Percentiles rank a stretch among this genome's conserved stretches.
Evolutionary conservation across 202 grass and related monocot species (phyloP).

Genomic region (Schoenoplectus tabernaemontani): DNA sequence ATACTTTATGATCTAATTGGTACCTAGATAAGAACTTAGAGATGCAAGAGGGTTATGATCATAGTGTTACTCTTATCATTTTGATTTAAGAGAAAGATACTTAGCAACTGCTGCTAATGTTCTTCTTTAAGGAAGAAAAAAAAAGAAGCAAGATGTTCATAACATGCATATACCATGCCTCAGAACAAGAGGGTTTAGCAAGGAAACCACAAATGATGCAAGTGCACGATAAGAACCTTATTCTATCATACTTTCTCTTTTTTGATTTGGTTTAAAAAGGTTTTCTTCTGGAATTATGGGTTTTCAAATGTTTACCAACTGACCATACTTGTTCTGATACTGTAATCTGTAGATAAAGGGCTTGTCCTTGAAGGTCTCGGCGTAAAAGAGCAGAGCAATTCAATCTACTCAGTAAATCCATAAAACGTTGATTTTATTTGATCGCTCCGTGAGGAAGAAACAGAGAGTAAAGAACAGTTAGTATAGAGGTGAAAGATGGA

Average conservation of each 20-base stretch:
- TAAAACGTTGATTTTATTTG: not conserved
- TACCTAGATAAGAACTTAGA: too few species aligned
- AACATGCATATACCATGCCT: conserved; percentile 20
- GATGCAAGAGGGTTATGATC: too few species aligned
- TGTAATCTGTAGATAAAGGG: conserved; percentile 12
- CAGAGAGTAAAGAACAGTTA: not conserved
- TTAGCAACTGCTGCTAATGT: too few species aligned
- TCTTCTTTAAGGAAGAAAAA: not conserved
- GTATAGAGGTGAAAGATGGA: not conserved
- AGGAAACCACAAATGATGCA: conserved; percentile 18
- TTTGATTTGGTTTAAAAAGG: not conserved
- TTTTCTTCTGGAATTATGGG: not conserved
- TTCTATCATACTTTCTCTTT: not conserved
- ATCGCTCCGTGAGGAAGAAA: conserved; percentile 5
- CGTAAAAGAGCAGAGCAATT: not conserved
- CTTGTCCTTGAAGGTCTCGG: conserved; percentile 1
- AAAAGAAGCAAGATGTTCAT: conserved; percentile 3
- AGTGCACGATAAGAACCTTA: not conserved
- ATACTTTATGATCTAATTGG: too few species aligned
- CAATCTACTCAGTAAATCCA: not conserved
- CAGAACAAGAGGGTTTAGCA: conserved; percentile 13
- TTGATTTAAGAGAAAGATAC: too few species aligned
- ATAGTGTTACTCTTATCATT: too few species aligned
- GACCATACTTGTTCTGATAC: not conserved
- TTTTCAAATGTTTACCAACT: not conserved